A percentile compares a stretch with the other conserved stretches of the same genome.
Conservation (phyloP, 345 rosid species). For the Aquilaria sinensis region DNA sequence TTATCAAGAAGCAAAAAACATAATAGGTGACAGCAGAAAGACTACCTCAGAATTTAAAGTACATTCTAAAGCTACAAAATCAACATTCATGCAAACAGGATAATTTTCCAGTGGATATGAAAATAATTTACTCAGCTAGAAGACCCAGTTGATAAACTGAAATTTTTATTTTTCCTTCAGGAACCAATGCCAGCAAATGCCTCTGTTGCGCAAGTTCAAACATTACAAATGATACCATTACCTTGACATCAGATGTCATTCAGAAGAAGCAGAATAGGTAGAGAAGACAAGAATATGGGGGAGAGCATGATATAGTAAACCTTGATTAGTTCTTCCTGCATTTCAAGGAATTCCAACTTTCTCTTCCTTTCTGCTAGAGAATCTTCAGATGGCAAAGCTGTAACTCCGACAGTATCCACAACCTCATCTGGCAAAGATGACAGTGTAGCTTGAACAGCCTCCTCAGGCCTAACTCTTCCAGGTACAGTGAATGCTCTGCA, state of each 20-base stretch:
- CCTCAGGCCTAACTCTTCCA: slow-evolving; percentile 94
- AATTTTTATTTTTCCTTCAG: too few relatives aligned
- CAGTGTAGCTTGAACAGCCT: slow-evolving; percentile 96
- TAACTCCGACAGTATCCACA: slow-evolving; percentile 87
- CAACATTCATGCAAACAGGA: too few relatives aligned
- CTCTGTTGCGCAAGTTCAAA: too few relatives aligned
- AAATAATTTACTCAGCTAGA: too few relatives aligned
- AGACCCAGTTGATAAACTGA: too few relatives aligned
- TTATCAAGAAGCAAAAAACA: slow-evolving; percentile 5
- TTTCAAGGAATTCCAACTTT: slow-evolving; percentile 87
- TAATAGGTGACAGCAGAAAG: background rate
- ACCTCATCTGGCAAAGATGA: slow-evolving; percentile 98
- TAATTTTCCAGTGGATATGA: background rate
- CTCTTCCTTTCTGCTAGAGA: slow-evolving; percentile 89
- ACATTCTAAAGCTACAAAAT: too few relatives aligned
- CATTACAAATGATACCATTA: too few relatives aligned
- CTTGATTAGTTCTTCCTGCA: slow-evolving; percentile 97
- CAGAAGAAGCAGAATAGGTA: background rate
- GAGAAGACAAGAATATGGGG: background rate
- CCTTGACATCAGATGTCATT: too few relatives aligned
- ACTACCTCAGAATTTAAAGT: background rate
- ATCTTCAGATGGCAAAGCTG: slow-evolving; percentile 89
- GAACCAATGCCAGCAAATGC: too few relatives aligned
- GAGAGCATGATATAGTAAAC: slow-evolving; percentile 23
- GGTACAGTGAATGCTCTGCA: slow-evolving; percentile 80